Evolutionary conservation across 2,329 filamentous ascomycete species (phyloP).

Genomic region (Cladosporium phlei): DNA sequence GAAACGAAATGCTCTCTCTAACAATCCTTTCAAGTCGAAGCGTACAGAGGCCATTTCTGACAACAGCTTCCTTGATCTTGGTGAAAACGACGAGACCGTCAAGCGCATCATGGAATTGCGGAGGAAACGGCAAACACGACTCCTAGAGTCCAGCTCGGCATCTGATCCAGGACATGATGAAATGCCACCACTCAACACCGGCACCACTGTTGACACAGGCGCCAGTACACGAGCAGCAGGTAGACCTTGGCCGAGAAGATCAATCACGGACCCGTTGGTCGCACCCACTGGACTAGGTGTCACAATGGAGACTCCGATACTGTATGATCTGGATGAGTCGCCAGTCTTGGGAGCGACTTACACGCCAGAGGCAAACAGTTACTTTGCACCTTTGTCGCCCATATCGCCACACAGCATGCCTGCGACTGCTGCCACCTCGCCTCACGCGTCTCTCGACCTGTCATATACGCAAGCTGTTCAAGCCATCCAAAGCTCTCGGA

Average conservation of each 20-base stretch:
- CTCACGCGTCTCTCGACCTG: conserved; percentile 26
- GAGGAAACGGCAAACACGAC: conserved; percentile 52
- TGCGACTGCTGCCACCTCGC: background rate
- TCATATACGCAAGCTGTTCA: conserved; percentile 28
- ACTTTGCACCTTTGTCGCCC: conserved; percentile 5
- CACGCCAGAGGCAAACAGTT: background rate
- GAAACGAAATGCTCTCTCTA: conserved; percentile 16
- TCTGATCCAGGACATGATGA: conserved; percentile 28
- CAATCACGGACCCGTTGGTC: background rate
- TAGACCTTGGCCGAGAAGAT: background rate
- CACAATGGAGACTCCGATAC: conserved; percentile 3
- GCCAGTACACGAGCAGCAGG: conserved; percentile 11
- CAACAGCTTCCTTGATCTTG: conserved; percentile 32
- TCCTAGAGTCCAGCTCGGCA: conserved; percentile 43
- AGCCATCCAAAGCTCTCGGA: conserved; percentile 18
- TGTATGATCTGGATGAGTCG: conserved; percentile 2
- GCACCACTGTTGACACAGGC: background rate
- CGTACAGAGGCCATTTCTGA: conserved; percentile 28
- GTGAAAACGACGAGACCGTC: conserved; percentile 48
- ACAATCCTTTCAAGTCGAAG: conserved; percentile 10
- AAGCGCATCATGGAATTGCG: conserved; percentile 55
- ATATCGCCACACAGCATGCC: conserved; percentile 7
- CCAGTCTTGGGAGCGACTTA: conserved; percentile 1
- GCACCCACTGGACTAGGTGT: conserved; percentile 6
- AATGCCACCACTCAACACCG: background rate